Percentiles rank a stretch among this genome's conserved stretches.
Evolutionary conservation across 2,329 filamentous ascomycete species (phyloP).

Genomic region (Clonostachys rhizophaga): DNA sequence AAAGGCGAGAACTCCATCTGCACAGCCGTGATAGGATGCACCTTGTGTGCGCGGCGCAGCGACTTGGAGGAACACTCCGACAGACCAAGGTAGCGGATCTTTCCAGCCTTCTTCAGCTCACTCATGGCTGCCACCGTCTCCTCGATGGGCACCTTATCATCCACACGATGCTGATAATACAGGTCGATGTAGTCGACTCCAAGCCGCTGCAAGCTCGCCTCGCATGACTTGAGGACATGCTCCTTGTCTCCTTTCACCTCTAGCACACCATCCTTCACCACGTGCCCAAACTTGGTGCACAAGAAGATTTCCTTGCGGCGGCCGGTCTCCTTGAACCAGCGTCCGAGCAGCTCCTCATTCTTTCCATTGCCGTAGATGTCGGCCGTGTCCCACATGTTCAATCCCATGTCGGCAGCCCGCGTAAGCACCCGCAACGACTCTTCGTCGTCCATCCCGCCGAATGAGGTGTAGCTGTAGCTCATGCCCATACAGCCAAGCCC

Average conservation of each 20-base stretch:
- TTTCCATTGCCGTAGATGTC: constrained; percentile 34
- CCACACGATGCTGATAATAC: constrained; percentile 8
- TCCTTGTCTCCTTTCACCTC: constrained; percentile 5
- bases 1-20: constrained; percentile 52
- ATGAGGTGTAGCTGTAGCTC: constrained; percentile 9
- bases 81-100: constrained; percentile 49
- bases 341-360: constrained; percentile 37
- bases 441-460: constrained; percentile 24
- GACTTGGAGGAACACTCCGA: constrained; percentile 39
- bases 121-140: constrained; percentile 42
- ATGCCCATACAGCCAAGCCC: constrained; percentile 49
- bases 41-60: constrained; percentile 41
- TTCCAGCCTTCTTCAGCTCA: constrained; percentile 39
- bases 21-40: constrained; percentile 43
- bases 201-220: constrained; percentile 31
- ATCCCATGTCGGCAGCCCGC: constrained; percentile 36
- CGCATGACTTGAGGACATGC: constrained; percentile 12
- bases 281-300: constrained; percentile 20
- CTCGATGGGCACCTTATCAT: constrained; percentile 28
- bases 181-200: constrained; percentile 46
- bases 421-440: constrained; percentile 44
- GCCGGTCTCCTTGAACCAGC: constrained; percentile 38
- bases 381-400: constrained; percentile 39
- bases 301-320: constrained; percentile 41
- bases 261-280: not conserved